These are phyloP conservation scores for Rhodotorula sp. DNA, from an alignment of 1,284 basidiomycete genomes.

Conservation along the genomic window DNA sequence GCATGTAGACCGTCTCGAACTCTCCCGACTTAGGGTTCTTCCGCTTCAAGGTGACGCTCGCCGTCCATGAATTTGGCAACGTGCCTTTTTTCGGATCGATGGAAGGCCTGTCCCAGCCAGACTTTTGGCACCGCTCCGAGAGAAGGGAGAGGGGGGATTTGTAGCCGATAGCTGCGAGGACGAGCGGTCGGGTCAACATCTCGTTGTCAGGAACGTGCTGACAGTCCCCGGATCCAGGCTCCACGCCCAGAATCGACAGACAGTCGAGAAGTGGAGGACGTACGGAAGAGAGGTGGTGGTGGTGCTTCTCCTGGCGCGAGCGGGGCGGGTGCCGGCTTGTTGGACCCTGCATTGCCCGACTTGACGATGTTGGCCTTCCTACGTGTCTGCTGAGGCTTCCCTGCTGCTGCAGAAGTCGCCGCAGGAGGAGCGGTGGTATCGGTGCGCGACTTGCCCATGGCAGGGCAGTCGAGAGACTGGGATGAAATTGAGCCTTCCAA, in stretches of 20 bases:
- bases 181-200: background rate
- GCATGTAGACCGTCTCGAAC: conserved; percentile 66
- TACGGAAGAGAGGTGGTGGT: conserved; percentile 59
- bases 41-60: conserved; percentile 60
- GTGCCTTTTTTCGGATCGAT: conserved; percentile 63
- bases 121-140: conserved; percentile 72
- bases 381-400: background rate
- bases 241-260: background rate
- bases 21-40: conserved; percentile 67
- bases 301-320: conserved; percentile 40
- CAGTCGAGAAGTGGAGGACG: background rate
- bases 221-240: no score
- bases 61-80: conserved; percentile 58
- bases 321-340: conserved; percentile 55
- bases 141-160: conserved; percentile 74
- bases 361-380: conserved; percentile 61
- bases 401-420: background rate
- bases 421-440: conserved; percentile 5
- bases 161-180: conserved; percentile 59
- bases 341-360: conserved; percentile 77
- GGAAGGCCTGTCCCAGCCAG: conserved; percentile 74
- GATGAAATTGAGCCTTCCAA: no score
- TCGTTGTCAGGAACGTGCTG: no score
- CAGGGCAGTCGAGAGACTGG: no score
- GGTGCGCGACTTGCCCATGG: background rate